Evolutionary conservation across 208 protist species (phyloP).

Genomic region (Angomonas ambiguus): DNA sequence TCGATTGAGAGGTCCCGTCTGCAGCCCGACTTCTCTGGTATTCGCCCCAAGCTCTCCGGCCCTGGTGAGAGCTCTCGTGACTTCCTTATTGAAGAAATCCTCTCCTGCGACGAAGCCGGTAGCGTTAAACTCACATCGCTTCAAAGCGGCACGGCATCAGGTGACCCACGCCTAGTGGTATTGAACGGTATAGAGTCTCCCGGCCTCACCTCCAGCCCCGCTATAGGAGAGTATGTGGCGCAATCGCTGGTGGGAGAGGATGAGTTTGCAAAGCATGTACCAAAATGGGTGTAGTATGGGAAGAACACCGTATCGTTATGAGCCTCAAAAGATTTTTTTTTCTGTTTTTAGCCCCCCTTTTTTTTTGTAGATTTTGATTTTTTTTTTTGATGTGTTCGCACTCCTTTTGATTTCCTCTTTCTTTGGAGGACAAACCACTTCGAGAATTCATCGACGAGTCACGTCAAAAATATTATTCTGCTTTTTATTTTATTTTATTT

Average conservation of each 20-base stretch:
- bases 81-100: conserved; percentile 33
- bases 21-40: conserved; percentile 26
- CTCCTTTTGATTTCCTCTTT: too few species aligned
- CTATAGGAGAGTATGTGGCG: conserved; percentile 32
- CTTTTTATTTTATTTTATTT: not conserved
- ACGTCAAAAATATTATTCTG: not conserved
- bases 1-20: conserved; percentile 22
- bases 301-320: conserved; percentile 8
- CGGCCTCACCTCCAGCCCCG: conserved; percentile 31
- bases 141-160: not conserved
- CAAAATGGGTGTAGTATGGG: conserved; percentile 16
- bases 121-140: not conserved
- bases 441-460: too few species aligned
- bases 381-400: too few species aligned
- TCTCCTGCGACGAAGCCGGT: not conserved
- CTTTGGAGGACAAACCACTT: too few species aligned
- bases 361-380: conserved; percentile 1
- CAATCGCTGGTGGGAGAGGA: conserved; percentile 15
- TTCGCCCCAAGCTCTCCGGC: conserved; percentile 33
- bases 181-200: conserved; percentile 42
- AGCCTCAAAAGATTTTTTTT: not conserved
- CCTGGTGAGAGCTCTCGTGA: conserved; percentile 33
- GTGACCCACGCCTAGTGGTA: conserved; percentile 17
- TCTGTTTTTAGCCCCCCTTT: conserved; percentile 7
- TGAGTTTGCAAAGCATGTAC: not conserved